phyloP scores from a whole-genome alignment of 2,329 filamentous ascomycete species.

The Akanthomyces uredinophilus region DNA sequence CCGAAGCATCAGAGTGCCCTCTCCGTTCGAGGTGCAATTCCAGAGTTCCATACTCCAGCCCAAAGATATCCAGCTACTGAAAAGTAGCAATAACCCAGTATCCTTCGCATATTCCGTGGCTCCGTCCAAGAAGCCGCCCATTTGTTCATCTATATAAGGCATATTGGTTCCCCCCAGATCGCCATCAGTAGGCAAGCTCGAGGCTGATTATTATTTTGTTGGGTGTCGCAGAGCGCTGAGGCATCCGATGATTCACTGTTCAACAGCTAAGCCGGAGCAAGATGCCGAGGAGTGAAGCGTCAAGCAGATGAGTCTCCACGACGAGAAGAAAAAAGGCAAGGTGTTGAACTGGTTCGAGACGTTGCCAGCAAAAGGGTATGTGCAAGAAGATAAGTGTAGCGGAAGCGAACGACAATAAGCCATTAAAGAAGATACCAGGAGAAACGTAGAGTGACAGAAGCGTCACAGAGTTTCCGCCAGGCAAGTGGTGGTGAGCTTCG shows the following conservation, averaged over 20 bases:
- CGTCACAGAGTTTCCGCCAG: not conserved
- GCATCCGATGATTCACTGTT: slow-evolving; percentile 8
- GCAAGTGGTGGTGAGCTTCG: slow-evolving; percentile 10
- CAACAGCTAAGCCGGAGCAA: slow-evolving; percentile 11
- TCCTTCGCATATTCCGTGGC: not conserved
- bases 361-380: slow-evolving; percentile 15
- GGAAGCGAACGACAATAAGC: slow-evolving; percentile 8
- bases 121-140: not conserved
- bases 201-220: slow-evolving; percentile 9
- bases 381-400: slow-evolving; percentile 15
- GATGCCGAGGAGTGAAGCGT: slow-evolving; percentile 3
- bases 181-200: not conserved
- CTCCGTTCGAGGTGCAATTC: not conserved
- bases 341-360: slow-evolving; percentile 15
- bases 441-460: slow-evolving; percentile 3
- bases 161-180: not conserved
- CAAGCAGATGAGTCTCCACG: slow-evolving; percentile 4
- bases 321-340: not conserved
- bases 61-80: not conserved
- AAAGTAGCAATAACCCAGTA: not conserved
- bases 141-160: slow-evolving; percentile 5
- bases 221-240: slow-evolving; percentile 7
- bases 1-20: slow-evolving; percentile 2
- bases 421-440: slow-evolving; percentile 7
- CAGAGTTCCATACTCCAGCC: not conserved